Evolutionary conservation across 257 asterid species (phyloP).

Genomic region (Nicotiana attenuata): DNA sequence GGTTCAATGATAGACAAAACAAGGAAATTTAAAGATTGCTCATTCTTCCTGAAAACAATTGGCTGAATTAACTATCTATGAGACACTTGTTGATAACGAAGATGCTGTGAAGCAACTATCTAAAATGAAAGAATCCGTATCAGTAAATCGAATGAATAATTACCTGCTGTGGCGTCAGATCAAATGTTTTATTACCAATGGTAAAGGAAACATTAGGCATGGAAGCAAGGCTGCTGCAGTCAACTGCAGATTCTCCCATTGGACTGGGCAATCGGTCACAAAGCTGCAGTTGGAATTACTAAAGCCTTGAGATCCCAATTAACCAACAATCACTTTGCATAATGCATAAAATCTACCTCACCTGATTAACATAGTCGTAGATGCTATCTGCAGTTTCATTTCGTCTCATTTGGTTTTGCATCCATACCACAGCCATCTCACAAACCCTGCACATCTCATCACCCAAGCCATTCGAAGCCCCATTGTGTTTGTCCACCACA

Average conservation of each 20-base stretch:
- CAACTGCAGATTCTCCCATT: slow-evolving; percentile 78
- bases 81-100: neutral
- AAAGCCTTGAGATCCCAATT: slow-evolving; percentile 11
- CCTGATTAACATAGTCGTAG: slow-evolving; percentile 68
- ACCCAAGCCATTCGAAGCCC: slow-evolving; percentile 21
- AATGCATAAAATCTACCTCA: slow-evolving; percentile 11
- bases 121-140: neutral
- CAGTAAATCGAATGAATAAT: neutral
- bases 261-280: slow-evolving; percentile 89
- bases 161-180: slow-evolving; percentile 72
- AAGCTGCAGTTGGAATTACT: slow-evolving; percentile 39
- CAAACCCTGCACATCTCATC: slow-evolving; percentile 68
- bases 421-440: slow-evolving; percentile 90
- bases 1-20: neutral
- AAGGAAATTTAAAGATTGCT: neutral
- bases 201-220: slow-evolving; percentile 67
- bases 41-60: neutral
- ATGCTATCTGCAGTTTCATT: slow-evolving; percentile 63
- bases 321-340: neutral
- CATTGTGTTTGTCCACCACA: slow-evolving; percentile 60
- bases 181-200: slow-evolving; percentile 56
- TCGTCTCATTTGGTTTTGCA: slow-evolving; percentile 56
- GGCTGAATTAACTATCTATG: neutral
- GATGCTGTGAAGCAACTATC: neutral
- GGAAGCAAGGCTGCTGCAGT: slow-evolving; percentile 50